Evolutionary conservation across 257 asterid genomes (phyloP).

Genomic region (Salvia hispanica): DNA sequence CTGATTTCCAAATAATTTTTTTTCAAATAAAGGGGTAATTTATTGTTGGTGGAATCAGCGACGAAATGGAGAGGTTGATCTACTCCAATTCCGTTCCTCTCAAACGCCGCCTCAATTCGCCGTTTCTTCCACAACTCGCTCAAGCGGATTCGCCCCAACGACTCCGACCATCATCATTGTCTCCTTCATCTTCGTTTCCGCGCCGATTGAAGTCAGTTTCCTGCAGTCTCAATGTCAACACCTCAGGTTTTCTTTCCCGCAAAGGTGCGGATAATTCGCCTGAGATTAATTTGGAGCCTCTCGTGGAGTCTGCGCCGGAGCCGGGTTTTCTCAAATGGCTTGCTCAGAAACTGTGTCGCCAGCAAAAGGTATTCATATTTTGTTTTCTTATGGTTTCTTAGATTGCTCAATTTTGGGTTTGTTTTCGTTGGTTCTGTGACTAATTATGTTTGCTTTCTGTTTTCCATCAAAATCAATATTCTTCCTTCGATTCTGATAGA

Average conservation of each 20-base stretch:
- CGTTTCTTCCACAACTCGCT: conserved; percentile 48
- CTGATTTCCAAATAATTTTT: not conserved
- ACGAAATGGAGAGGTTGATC: conserved; percentile 70
- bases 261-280: conserved; percentile 19
- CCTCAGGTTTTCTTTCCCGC: conserved; percentile 31
- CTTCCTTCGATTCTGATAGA: not conserved
- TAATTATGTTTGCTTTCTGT: not conserved
- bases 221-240: conserved; percentile 35
- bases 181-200: conserved; percentile 12
- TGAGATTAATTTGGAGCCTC: conserved; percentile 22
- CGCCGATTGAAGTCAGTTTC: conserved; percentile 42
- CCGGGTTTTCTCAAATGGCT: conserved; percentile 40
- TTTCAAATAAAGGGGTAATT: not conserved
- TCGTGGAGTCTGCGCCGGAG: conserved; percentile 38
- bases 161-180: conserved; percentile 16
- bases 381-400: not conserved
- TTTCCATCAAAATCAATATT: not conserved
- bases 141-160: conserved; percentile 34
- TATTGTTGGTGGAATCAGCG: not conserved
- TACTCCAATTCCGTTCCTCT: conserved; percentile 56
- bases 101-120: conserved; percentile 36
- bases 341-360: conserved; percentile 36
- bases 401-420: conserved; percentile 11
- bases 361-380: conserved; percentile 48
- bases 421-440: not conserved